Conservation (phyloP, 2,329 filamentous ascomycete species). For the Penicillium sp. region DNA sequence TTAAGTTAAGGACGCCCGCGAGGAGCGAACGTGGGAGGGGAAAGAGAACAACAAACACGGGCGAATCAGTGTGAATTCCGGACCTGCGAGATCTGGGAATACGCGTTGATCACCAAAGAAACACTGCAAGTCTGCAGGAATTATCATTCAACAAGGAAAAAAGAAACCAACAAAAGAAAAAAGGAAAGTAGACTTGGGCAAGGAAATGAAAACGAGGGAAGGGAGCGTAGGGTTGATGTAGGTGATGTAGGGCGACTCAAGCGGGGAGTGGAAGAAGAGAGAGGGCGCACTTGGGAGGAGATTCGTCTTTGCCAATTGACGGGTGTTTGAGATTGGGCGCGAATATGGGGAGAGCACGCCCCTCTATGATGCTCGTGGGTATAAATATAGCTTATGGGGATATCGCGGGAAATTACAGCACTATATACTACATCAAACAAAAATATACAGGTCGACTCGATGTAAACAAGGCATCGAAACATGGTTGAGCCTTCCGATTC, state of each 20-base stretch:
- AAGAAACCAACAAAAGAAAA: constrained; percentile 10
- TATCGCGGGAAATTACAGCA: neutral
- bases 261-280: constrained; percentile 31
- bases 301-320: constrained; percentile 16
- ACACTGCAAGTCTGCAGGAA: constrained; percentile 8
- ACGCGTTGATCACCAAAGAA: constrained; percentile 13
- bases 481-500: constrained; percentile 4
- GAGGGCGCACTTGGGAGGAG: constrained; percentile 3
- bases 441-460: neutral
- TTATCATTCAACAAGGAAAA: constrained; percentile 8
- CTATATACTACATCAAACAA: neutral
- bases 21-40: constrained; percentile 7
- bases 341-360: constrained; percentile 1
- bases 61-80: constrained; percentile 15
- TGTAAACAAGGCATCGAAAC: neutral
- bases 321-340: constrained; percentile 15
- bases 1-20: constrained; percentile 12
- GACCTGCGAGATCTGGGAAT: constrained; percentile 10
- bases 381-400: neutral
- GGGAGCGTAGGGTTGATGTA: constrained; percentile 22
- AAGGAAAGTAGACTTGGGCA: constrained; percentile 9
- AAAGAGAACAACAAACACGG: constrained; percentile 16
- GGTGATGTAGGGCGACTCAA: constrained; percentile 31
- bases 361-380: neutral
- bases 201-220: constrained; percentile 8